Percentiles rank a stretch among this genome's conserved stretches.
These are phyloP conservation scores for Lasiosphaeris hirsuta DNA, from an alignment of 495 filamentous ascomycete genomes.

Conservation along the genomic window DNA sequence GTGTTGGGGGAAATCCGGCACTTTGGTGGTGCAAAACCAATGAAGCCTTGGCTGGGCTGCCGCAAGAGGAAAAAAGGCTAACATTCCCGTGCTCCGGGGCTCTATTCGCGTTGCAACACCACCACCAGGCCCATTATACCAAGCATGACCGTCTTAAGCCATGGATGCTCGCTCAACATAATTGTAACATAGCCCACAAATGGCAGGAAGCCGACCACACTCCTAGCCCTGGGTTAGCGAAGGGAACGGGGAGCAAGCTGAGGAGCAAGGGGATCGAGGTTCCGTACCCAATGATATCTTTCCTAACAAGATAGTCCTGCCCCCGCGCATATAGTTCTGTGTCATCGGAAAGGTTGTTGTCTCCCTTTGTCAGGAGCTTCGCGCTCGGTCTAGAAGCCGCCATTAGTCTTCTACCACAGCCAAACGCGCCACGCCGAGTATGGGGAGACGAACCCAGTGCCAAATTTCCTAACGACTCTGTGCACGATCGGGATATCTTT, in stretches of 20 bases:
- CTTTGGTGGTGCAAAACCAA: too few relatives aligned
- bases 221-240: conserved; percentile 32
- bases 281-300: conserved; percentile 76
- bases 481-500: conserved; percentile 97
- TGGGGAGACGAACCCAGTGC: conserved; percentile 46
- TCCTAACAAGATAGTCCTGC: conserved; percentile 79
- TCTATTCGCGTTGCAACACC: conserved; percentile 81
- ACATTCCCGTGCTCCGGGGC: neutral
- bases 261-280: neutral
- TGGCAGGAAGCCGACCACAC: conserved; percentile 89
- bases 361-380: conserved; percentile 90
- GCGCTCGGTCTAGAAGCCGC: conserved; percentile 34
- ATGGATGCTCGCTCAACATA: conserved; percentile 91
- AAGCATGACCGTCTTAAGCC: conserved; percentile 92
- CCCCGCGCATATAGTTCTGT: conserved; percentile 81
- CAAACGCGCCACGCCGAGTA: neutral
- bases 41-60: too few relatives aligned
- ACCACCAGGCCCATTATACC: conserved; percentile 95
- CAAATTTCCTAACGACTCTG: conserved; percentile 72
- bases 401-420: neutral
- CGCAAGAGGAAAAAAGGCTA: neutral
- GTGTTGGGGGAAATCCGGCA: too few relatives aligned
- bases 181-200: conserved; percentile 98
- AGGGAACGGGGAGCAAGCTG: neutral
- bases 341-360: conserved; percentile 94